Base-by-base conservation (phyloP, 352 stramenopile genomes). In the Globisporangium orthogonon region DNA sequence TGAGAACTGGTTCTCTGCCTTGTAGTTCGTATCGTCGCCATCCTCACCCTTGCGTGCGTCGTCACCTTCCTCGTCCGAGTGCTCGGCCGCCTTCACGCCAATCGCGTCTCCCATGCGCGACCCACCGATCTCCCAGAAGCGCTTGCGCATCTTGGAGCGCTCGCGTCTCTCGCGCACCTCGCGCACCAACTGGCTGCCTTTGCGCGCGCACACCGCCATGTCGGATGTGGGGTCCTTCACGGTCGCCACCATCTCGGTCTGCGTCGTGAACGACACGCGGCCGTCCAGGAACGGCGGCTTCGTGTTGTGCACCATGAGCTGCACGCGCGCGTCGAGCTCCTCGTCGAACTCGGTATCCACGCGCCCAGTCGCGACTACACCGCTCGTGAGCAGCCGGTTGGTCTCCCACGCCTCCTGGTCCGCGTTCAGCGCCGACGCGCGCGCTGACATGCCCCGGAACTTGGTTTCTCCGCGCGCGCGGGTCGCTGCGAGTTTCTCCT, bases 351-450 rank as follows among this genome's bases (percentile, higher is more conserved):
- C 86, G 1, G 88, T 94, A 43, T 76, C 86, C 29, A 91, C 83
- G 0, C 69, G 62, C 2, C 63, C 76, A 23, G 71, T 76, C 10
- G 85, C 83, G 33, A 98, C 85, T 17, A 98, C 96, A 23, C 97
- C 97, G 61, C 81, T 97, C 17, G 91, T 98, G 23, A 98, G 69
- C 33, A 99, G 62, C 15, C 96, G 80, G 71, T 98, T 98, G 54
- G 94, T 97, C 74, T 99, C 97, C 97, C 97, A 99, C 31, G 95
- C 96, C 53, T 98, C 92, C 77, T 99, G 97, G 78, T 99, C 97
- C 33, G 87, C 88, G 54, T 97, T 89, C 14, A 99, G 69, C 15
- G 95, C 95, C 47, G 86, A 98, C 37, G 89, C 85, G 57, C 87
- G 81, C 5, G 95, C 91, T 18, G 91, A 96, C 66, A 97, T 96